A percentile compares a stretch with the other conserved stretches of the same genome.
Evolutionary conservation across 1,284 basidiomycete genomes (phyloP).

Genomic region (Stygiomarasmius scandens): DNA sequence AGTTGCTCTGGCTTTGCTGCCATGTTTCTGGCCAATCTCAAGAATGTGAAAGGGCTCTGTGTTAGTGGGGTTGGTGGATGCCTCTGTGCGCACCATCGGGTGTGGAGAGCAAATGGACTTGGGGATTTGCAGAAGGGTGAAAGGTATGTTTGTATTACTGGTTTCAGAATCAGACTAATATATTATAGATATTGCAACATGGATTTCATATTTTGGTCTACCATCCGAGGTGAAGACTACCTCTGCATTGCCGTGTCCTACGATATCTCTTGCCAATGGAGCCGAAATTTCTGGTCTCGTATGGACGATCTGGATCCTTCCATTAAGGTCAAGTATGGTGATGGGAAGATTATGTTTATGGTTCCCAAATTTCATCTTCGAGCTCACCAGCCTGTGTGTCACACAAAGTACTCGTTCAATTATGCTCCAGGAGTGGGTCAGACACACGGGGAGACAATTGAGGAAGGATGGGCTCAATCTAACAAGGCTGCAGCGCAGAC

Average conservation of each 20-base stretch:
- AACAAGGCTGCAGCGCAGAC: slow-evolving; percentile 16
- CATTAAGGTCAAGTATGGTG: background rate
- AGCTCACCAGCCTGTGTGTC: slow-evolving; percentile 14
- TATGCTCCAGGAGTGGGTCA: slow-evolving; percentile 9
- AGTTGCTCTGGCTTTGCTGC: slow-evolving; percentile 23
- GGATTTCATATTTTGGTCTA: slow-evolving; percentile 18
- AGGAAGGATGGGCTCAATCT: slow-evolving; percentile 12
- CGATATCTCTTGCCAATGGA: slow-evolving; percentile 4
- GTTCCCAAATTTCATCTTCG: slow-evolving; percentile 21
- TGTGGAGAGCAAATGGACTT: slow-evolving; percentile 20
- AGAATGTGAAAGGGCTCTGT: slow-evolving; percentile 19
- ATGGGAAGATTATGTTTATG: background rate
- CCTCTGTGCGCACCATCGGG: slow-evolving; percentile 19
- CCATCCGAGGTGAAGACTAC: background rate
- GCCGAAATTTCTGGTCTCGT: background rate
- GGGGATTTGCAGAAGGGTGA: slow-evolving; percentile 25
- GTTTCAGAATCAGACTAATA: background rate
- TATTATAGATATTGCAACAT: slow-evolving; percentile 18
- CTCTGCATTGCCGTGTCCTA: slow-evolving; percentile 1
- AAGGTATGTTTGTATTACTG: slow-evolving; percentile 4
- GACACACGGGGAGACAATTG: slow-evolving; percentile 20
- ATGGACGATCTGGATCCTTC: background rate
- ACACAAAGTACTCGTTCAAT: slow-evolving; percentile 16
- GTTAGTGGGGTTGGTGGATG: slow-evolving; percentile 20
- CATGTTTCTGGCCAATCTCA: slow-evolving; percentile 19